Conservation (phyloP, 2,329 filamentous ascomycete genomes). For the Sarocladium brachiariae region DNA sequence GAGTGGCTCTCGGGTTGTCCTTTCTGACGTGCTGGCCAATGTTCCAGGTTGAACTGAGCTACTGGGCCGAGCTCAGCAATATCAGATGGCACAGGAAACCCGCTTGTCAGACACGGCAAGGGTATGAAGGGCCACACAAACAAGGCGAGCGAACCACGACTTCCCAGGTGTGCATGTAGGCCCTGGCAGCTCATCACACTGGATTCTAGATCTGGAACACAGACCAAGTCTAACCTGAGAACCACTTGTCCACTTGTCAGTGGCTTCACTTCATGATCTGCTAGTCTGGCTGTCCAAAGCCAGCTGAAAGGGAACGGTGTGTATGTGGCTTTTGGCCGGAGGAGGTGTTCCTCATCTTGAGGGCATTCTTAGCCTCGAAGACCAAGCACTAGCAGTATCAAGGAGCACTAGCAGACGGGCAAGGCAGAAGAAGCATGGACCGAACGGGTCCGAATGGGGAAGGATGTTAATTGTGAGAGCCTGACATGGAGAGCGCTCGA, state of each 20-base stretch:
- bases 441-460: too few relatives aligned
- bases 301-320: neutral
- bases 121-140: conserved; percentile 1
- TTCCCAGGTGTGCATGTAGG: neutral
- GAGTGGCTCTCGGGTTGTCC: neutral
- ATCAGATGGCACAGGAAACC: neutral
- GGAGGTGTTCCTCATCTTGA: neutral
- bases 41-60: neutral
- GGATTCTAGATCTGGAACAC: neutral
- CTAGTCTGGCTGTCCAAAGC: neutral
- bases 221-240: neutral
- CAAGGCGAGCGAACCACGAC: neutral
- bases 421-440: too few relatives aligned
- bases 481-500: neutral
- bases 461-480: too few relatives aligned
- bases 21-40: too few relatives aligned
- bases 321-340: neutral
- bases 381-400: neutral
- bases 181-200: neutral
- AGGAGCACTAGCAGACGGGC: too few relatives aligned
- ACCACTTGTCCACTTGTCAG: neutral
- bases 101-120: conserved; percentile 1
- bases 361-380: neutral
- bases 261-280: neutral
- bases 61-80: neutral